Base-by-base conservation (phyloP, 1,284 basidiomycete genomes). In the Fistulinella staudtii region DNA sequence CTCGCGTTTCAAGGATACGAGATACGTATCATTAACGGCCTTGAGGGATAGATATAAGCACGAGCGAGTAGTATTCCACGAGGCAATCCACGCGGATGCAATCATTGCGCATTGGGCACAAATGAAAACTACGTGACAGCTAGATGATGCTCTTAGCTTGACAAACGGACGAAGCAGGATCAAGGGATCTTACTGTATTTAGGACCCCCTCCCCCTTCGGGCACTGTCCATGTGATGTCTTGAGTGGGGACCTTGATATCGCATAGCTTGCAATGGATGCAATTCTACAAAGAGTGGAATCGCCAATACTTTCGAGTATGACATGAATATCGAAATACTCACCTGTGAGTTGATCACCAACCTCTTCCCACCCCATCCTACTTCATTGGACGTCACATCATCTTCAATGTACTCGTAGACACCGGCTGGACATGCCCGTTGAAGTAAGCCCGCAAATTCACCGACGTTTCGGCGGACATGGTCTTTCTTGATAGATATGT, bases 321-420 rank as follows among this genome's bases (percentile, higher is more conserved):
- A 27, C 25, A 14, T 14, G 27, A 14, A 28, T 5, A 14, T 5
- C 1, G 8, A 28, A 31, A 14, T 31, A 7, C 72, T 25, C 47
- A 86, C 86, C 75, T 97, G 95, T 10, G 91, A 90, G 69, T 99
- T 99, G 68, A 98, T 99, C 15, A 97, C 86, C 47, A 99, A 75
- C 70, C 90, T 93, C 70, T 91, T 92, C 14, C 93, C 93, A 22
- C 70, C 69, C 76, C 79, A 85, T 0, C 76, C 73, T 40, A 74
- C 82, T 50, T 77, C 77, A 42, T 77, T 73, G 1, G 71, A 71
- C 18, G 48, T 53, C 18, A 52, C 70, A 51, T 77, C 79, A 29
- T 79, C 85, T n/a, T 85, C 85, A 13, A 95, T 86, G 63, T 99
- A 99, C 71, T 99, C 95, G 68, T 99, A 99, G 23, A 99, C 96